Conservation (phyloP, 345 rosid genomes). For the Capsella bursapastoris region DNA sequence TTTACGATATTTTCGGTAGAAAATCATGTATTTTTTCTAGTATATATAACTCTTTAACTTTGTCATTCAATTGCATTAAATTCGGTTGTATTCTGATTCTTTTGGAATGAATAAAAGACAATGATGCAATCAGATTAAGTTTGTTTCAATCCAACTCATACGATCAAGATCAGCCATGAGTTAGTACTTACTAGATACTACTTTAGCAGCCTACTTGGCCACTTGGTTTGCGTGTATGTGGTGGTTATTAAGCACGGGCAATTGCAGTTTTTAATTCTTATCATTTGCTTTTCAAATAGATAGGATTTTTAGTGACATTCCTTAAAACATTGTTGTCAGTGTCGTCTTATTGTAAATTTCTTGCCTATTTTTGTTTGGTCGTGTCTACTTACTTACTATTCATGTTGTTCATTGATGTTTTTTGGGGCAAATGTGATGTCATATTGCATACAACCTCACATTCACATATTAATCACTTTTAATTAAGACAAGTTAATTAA, state of each 20-base stretch:
- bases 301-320: constrained; percentile 33
- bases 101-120: background rate
- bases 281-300: constrained; percentile 7
- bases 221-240: constrained; percentile 46
- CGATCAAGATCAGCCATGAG: constrained; percentile 33
- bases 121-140: background rate
- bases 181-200: constrained; percentile 15
- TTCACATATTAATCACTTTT: constrained; percentile 2
- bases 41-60: no score
- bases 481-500: background rate
- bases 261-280: constrained; percentile 7
- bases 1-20: no score
- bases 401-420: constrained; percentile 26
- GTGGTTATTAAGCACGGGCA: constrained; percentile 30
- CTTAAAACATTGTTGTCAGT: constrained; percentile 44
- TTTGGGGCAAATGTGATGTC: constrained; percentile 30
- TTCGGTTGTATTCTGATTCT: background rate
- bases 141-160: constrained; percentile 1
- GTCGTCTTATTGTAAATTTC: constrained; percentile 26
- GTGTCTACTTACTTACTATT: constrained; percentile 26
- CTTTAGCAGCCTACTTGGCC: constrained; percentile 40
- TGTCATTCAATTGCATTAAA: background rate
- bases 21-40: no score
- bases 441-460: constrained; percentile 36
- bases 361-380: constrained; percentile 36